Percentiles rank a stretch among this genome's conserved stretches.
Conservation (phyloP, 331 rosid species). For the Stylosanthes scabra region DNA sequence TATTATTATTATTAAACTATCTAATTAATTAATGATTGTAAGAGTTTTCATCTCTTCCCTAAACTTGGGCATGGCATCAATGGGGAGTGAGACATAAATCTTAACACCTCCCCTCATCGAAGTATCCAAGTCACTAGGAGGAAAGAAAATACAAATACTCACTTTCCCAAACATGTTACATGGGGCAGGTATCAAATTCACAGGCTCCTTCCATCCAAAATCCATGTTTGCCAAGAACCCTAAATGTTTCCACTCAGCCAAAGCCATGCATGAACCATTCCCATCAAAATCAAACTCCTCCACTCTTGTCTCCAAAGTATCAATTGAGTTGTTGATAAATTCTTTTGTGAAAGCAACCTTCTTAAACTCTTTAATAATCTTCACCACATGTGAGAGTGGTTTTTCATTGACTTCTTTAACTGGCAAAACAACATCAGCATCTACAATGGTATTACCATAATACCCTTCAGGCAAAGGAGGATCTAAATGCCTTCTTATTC, state of each 20-base stretch:
- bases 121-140: conserved; percentile 19
- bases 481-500: conserved; percentile 31
- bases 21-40: too few relatives aligned
- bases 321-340: conserved; percentile 15
- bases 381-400: conserved; percentile 36
- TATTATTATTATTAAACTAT: too few relatives aligned
- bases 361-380: conserved; percentile 38
- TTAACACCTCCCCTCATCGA: conserved; percentile 42
- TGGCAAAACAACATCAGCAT: conserved; percentile 2
- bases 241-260: conserved; percentile 45
- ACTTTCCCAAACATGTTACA: conserved; percentile 31
- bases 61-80: conserved; percentile 41
- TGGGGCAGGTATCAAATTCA: conserved; percentile 34
- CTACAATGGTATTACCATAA: conserved; percentile 45
- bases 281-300: not conserved
- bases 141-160: conserved; percentile 3
- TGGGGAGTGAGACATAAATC: conserved; percentile 36
- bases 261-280: conserved; percentile 19
- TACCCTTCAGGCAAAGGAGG: conserved; percentile 53
- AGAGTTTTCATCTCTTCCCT: conserved; percentile 42
- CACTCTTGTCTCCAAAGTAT: conserved; percentile 12
- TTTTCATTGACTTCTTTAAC: conserved; percentile 43
- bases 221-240: conserved; percentile 36
- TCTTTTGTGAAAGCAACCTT: not conserved
- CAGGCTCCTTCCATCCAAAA: conserved; percentile 31